Percentiles rank a stretch among this genome's conserved stretches.
Evolutionary conservation across 495 filamentous ascomycete genomes (phyloP).

Genomic region (Hypoxylon crocopeplum): DNA sequence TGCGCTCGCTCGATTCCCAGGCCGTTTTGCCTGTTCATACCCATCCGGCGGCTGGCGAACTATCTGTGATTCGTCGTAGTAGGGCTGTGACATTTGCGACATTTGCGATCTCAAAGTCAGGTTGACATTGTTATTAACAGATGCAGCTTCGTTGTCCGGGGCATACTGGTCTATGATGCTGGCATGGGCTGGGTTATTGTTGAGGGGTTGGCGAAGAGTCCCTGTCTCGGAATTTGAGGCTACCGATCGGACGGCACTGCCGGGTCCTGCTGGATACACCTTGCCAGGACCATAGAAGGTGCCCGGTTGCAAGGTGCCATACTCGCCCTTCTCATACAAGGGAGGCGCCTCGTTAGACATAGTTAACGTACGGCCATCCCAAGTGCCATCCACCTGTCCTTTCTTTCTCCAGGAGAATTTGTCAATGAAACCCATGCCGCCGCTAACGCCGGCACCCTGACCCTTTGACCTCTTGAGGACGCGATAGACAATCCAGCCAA

Average conservation of each 20-base stretch:
- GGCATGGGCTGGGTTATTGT: conserved; percentile 6
- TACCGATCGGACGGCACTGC: conserved; percentile 12
- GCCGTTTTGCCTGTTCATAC: conserved; percentile 40
- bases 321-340: conserved; percentile 44
- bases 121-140: conserved; percentile 22
- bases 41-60: conserved; percentile 44
- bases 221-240: conserved; percentile 17
- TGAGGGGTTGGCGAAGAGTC: conserved; percentile 10
- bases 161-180: conserved; percentile 12
- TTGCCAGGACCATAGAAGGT: conserved; percentile 44
- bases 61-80: conserved; percentile 49
- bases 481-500: conserved; percentile 48
- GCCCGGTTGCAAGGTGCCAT: conserved; percentile 24
- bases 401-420: conserved; percentile 10
- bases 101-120: conserved; percentile 39
- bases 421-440: conserved; percentile 21
- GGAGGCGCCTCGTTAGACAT: conserved; percentile 41
- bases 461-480: conserved; percentile 45
- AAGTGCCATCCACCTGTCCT: conserved; percentile 1
- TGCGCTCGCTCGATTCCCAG: conserved; percentile 45
- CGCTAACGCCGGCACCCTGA: neutral
- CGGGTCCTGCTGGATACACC: conserved; percentile 11
- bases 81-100: conserved; percentile 40
- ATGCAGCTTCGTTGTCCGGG: conserved; percentile 1
- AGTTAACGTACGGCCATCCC: conserved; percentile 14